Conservation (phyloP, 2,329 filamentous ascomycete genomes). For the Aspergillus jensenii region DNA sequence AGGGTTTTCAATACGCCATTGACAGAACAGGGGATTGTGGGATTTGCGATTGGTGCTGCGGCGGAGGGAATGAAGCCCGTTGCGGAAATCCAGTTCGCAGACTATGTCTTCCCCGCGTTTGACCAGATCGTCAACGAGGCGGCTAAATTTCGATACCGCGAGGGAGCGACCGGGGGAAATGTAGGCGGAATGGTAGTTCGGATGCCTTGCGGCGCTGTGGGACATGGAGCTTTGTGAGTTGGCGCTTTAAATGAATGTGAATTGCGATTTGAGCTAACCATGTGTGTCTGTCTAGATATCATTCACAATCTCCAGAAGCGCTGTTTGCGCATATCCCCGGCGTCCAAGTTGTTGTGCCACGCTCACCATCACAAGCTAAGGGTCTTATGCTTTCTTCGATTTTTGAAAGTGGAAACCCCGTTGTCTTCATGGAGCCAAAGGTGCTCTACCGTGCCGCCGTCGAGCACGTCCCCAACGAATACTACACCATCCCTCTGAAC, state of each 20-base stretch:
- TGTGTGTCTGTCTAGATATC: constrained; percentile 53
- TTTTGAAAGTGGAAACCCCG: constrained; percentile 74
- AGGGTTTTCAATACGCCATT: constrained; percentile 96
- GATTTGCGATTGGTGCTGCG: constrained; percentile 87
- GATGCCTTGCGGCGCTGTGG: constrained; percentile 88
- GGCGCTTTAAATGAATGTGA: neutral
- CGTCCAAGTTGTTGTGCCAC: constrained; percentile 78
- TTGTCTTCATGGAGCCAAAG: constrained; percentile 93
- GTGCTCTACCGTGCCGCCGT: constrained; percentile 88
- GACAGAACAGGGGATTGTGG: constrained; percentile 90
- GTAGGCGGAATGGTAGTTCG: constrained; percentile 80
- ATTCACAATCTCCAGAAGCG: constrained; percentile 85
- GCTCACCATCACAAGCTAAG: constrained; percentile 85
- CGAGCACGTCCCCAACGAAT: constrained; percentile 79
- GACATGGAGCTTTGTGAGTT: constrained; percentile 72
- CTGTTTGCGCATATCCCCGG: constrained; percentile 88
- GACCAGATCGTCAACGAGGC: constrained; percentile 94
- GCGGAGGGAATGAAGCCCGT: constrained; percentile 90
- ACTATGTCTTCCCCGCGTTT: constrained; percentile 90
- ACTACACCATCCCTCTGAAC: constrained; percentile 80
- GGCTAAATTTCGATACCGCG: constrained; percentile 80
- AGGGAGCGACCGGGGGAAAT: constrained; percentile 63
- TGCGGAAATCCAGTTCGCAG: constrained; percentile 93
- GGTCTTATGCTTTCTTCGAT: constrained; percentile 77
- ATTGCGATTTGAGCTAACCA: neutral